phyloP scores from a whole-genome alignment of 495 filamentous ascomycete genomes.

The Lepraria neglecta region DNA sequence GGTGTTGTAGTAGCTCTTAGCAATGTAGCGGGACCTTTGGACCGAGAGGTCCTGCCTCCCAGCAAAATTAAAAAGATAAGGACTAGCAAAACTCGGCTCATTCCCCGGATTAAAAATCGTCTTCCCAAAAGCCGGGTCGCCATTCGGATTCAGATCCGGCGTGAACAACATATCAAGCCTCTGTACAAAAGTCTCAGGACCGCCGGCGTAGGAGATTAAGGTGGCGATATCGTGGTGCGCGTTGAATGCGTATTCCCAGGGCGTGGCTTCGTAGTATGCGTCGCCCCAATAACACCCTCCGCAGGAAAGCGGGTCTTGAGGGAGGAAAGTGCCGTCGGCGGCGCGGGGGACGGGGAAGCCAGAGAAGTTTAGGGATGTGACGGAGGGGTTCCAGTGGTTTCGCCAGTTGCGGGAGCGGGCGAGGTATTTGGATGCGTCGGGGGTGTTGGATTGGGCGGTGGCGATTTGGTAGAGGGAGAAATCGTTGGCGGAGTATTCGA shows the following conservation, averaged over 20 bases:
- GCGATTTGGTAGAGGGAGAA: conserved; percentile 52
- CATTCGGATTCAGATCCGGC: conserved; percentile 46
- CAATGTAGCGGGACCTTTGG: conserved; percentile 33
- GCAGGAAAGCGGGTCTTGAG: conserved; percentile 53
- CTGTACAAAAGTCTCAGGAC: conserved; percentile 48
- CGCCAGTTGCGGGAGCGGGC: conserved; percentile 62
- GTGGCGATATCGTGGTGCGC: conserved; percentile 60
- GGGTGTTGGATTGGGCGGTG: conserved; percentile 45
- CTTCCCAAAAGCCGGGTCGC: conserved; percentile 36
- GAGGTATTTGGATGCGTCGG: conserved; percentile 55
- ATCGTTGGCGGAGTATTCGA: conserved; percentile 66
- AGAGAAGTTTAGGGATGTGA: conserved; percentile 46
- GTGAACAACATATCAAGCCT: conserved; percentile 59
- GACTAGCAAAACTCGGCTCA: conserved; percentile 62
- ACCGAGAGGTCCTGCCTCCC: conserved; percentile 52
- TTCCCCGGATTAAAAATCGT: conserved; percentile 64
- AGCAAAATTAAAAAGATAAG: conserved; percentile 67
- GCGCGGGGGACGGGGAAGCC: conserved; percentile 62
- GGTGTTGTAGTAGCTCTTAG: conserved; percentile 38
- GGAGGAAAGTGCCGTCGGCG: conserved; percentile 47
- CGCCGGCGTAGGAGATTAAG: conserved; percentile 54
- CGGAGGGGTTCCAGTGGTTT: conserved; percentile 61
- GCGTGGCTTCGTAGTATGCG: conserved; percentile 56
- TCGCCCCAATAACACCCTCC: conserved; percentile 64
- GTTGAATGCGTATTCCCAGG: conserved; percentile 66